A percentile compares a stretch with the other conserved stretches of the same genome.
These are phyloP conservation scores for Dillenia suffruticosa DNA, from an alignment of 164 flowering plant genomes.

Conservation along the genomic window DNA sequence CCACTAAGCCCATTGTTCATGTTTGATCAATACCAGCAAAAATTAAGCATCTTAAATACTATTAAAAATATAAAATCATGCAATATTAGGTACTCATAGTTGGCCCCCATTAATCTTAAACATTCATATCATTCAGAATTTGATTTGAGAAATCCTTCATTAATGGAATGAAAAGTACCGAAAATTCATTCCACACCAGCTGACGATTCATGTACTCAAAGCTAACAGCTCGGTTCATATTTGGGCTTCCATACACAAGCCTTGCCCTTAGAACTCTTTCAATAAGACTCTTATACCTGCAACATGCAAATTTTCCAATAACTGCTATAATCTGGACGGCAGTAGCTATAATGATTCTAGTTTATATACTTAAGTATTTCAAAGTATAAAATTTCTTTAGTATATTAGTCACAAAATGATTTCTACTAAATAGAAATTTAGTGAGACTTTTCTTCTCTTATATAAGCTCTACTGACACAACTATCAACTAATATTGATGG, in stretches of 20 bases:
- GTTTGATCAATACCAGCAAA: too few species aligned
- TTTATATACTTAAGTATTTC: too few species aligned
- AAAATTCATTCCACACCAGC: conserved; percentile 97
- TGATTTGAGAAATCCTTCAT: not conserved
- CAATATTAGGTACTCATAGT: not conserved
- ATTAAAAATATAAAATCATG: not conserved
- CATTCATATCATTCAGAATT: not conserved
- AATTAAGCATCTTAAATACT: too few species aligned
- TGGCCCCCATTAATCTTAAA: not conserved
- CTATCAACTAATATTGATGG: too few species aligned
- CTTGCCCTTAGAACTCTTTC: conserved; percentile 88
- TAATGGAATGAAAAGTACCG: conserved; percentile 42
- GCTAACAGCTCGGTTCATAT: conserved; percentile 96
- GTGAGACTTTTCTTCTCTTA: too few species aligned
- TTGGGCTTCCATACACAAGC: conserved; percentile 89
- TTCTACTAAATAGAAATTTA: too few species aligned
- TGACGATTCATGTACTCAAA: conserved; percentile 99
- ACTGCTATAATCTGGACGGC: too few species aligned
- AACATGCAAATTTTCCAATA: not conserved
- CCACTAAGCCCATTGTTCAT: too few species aligned
- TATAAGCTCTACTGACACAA: too few species aligned
- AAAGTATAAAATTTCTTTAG: too few species aligned
- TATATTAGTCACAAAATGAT: too few species aligned
- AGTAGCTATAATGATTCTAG: too few species aligned
- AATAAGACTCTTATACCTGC: conserved; percentile 84